Conservation (phyloP, 257 asterid genomes). For the Verbascum thapsus region DNA sequence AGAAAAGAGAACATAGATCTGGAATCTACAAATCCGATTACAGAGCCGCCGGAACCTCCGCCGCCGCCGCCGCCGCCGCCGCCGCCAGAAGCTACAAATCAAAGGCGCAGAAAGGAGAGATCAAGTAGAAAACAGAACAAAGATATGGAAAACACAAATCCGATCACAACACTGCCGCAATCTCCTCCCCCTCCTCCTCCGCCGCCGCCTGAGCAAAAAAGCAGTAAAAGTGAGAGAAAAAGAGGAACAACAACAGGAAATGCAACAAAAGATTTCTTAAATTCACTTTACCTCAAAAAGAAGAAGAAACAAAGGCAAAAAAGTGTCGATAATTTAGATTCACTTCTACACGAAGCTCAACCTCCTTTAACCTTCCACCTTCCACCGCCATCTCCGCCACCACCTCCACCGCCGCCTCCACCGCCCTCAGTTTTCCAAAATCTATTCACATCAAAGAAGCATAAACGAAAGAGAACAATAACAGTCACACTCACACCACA, state of each 20-base stretch:
- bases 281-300: slow-evolving; percentile 73
- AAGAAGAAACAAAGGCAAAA: slow-evolving; percentile 72
- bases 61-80: no score
- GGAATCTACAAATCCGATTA: slow-evolving; percentile 33
- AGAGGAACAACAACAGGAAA: slow-evolving; percentile 54
- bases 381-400: slow-evolving; percentile 50
- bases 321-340: slow-evolving; percentile 66
- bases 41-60: slow-evolving; percentile 44
- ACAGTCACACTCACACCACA: slow-evolving; percentile 38
- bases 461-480: slow-evolving; percentile 53
- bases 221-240: slow-evolving; percentile 50
- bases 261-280: slow-evolving; percentile 72
- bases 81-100: slow-evolving; percentile 31
- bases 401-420: slow-evolving; percentile 59
- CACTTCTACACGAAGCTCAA: slow-evolving; percentile 59
- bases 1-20: slow-evolving; percentile 34
- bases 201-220: slow-evolving; percentile 41
- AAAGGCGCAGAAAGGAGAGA: slow-evolving; percentile 44
- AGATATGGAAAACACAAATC: slow-evolving; percentile 34
- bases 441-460: slow-evolving; percentile 64
- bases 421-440: slow-evolving; percentile 62
- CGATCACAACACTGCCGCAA: slow-evolving; percentile 38
- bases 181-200: slow-evolving; percentile 55
- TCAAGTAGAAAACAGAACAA: slow-evolving; percentile 34
- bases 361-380: slow-evolving; percentile 42